Evolutionary conservation across 1,284 basidiomycete genomes (phyloP), one percentile per base, ranked within the genome.

Genomic region (Takashimella tepidaria): DNA sequence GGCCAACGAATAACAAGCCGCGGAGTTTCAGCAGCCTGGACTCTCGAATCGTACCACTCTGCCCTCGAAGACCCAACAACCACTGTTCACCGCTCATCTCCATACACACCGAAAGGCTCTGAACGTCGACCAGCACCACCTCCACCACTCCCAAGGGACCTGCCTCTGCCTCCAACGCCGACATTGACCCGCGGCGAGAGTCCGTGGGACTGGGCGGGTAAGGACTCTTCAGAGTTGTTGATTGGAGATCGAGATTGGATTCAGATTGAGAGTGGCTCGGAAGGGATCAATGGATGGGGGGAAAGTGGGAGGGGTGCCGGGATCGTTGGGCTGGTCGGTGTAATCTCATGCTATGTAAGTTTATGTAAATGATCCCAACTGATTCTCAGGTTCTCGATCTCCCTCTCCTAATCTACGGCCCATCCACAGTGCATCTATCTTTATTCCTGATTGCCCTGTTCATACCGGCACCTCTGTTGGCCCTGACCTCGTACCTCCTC

Each of bases 121-220:
- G n/a, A n/a, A n/a, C 13, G 51, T 49, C 25, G 68, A 53, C 61
- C 68, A 8, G 63, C 68, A 5, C 68, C 65, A 1, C 68, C 68
- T 1, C 66, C 65, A 1, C 66, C 68, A 2, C 59, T 70, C 49
- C 68, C 68, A 1, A 43, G 52, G 10, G 51, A 58, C 46, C 59
- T 70, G 56, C 68, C 68, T 20, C 54, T 70, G 0, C 68, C 68
- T 2, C 68, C 68, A 3, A 70, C 68, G 6, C 68, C 68, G 0
- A 64, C 61, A 1, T 41, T 50, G 11, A 55, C 61, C 0, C 40
- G 63, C 43, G 60, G 57, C 37, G 58, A 59, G 27, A 63, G 61
- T 11, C 37, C 59, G 2, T 66, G 57, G 42, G 62, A 58, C 16
- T 56, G 57, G 45, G 47, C 31, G 44, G 52, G 53, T 1, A 68